Evolutionary conservation across 2,329 filamentous ascomycete species (phyloP).

Genomic region (Incumbomyces lentus): DNA sequence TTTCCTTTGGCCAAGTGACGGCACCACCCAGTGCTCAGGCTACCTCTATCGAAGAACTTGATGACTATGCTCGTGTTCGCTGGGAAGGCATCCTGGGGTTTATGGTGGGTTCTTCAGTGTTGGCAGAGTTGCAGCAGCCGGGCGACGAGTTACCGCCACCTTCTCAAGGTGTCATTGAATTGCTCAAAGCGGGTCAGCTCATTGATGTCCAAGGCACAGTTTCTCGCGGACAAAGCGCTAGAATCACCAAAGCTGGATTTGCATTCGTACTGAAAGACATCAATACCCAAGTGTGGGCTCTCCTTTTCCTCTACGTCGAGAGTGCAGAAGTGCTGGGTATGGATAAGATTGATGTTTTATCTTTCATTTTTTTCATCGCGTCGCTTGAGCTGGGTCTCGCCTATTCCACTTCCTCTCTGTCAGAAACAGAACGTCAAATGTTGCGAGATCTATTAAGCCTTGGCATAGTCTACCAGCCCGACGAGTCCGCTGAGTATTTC

Average conservation of each 20-base stretch:
- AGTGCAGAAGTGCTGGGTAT: slow-evolving; percentile 65
- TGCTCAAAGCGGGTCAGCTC: slow-evolving; percentile 70
- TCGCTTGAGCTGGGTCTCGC: slow-evolving; percentile 83
- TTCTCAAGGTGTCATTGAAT: slow-evolving; percentile 69
- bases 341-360: slow-evolving; percentile 86
- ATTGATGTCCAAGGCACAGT: slow-evolving; percentile 47
- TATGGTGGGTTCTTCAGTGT: slow-evolving; percentile 54
- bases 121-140: slow-evolving; percentile 1
- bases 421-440: slow-evolving; percentile 73
- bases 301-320: slow-evolving; percentile 86
- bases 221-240: slow-evolving; percentile 41
- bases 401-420: slow-evolving; percentile 78
- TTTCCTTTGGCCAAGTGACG: slow-evolving; percentile 84
- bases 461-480: slow-evolving; percentile 66
- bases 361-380: slow-evolving; percentile 90
- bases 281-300: slow-evolving; percentile 93
- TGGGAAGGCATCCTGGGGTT: slow-evolving; percentile 97
- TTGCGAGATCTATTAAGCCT: slow-evolving; percentile 85
- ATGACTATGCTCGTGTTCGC: slow-evolving; percentile 73
- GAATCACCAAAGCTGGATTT: slow-evolving; percentile 87
- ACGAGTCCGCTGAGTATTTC: slow-evolving; percentile 38
- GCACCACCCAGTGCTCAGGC: slow-evolving; percentile 50
- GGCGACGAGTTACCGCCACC: slow-evolving; percentile 31
- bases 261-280: slow-evolving; percentile 89
- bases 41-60: slow-evolving; percentile 63